Evolutionary conservation across 23 red algal genomes (phyloP).

Genomic region (Gracilaria domingensis): DNA sequence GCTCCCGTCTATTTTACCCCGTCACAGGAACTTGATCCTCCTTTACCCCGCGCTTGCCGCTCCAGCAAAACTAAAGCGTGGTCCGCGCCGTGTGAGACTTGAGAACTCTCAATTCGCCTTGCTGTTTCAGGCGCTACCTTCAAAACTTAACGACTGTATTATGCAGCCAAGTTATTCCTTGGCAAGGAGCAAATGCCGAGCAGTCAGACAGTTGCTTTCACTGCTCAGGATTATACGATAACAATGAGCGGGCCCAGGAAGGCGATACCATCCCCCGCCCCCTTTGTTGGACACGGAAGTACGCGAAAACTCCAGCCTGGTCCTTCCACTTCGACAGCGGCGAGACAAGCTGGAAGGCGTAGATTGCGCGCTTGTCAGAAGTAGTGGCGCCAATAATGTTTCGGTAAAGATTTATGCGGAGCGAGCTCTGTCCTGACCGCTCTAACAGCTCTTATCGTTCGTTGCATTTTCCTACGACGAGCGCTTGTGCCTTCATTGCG

Average conservation of each 20-base stretch:
- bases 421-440: background rate
- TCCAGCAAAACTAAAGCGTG: too few species aligned
- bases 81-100: too few species aligned
- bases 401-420: too few species aligned
- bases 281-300: slow-evolving; percentile 57
- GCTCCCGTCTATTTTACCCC: too few species aligned
- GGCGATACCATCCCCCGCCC: slow-evolving; percentile 51
- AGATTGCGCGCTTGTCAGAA: too few species aligned
- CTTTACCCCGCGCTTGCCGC: too few species aligned
- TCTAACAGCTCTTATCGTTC: background rate
- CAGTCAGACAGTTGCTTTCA: slow-evolving; percentile 63
- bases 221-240: slow-evolving; percentile 76
- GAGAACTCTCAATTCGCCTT: slow-evolving; percentile 63
- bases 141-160: slow-evolving; percentile 79
- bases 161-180: slow-evolving; percentile 44
- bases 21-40: too few species aligned
- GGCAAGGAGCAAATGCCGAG: slow-evolving; percentile 12
- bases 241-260: slow-evolving; percentile 79
- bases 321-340: slow-evolving; percentile 1
- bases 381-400: background rate
- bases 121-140: slow-evolving; percentile 26
- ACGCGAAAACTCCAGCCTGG: slow-evolving; percentile 32
- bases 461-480: background rate
- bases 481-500: background rate
- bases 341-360: too few species aligned